A percentile compares a stretch with the other conserved stretches of the same genome.
These are phyloP conservation scores for Trichoderma sp. DNA, from an alignment of 2,329 filamentous ascomycete genomes.

Conservation along the genomic window DNA sequence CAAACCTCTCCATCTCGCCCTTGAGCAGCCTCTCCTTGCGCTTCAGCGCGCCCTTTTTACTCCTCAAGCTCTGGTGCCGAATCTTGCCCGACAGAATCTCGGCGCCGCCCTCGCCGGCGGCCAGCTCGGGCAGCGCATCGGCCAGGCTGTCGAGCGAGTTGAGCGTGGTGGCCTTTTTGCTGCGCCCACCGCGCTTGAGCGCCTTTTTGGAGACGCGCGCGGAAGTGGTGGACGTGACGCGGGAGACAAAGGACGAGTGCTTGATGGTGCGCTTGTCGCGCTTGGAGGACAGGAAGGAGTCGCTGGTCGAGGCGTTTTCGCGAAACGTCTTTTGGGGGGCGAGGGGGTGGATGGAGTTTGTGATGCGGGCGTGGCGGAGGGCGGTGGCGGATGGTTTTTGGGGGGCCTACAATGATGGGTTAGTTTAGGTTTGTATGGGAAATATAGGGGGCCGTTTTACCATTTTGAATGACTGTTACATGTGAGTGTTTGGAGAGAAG, in stretches of 20 bases:
- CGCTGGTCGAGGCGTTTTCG: constrained; percentile 51
- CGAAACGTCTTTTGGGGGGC: constrained; percentile 56
- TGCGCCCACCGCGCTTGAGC: constrained; percentile 28
- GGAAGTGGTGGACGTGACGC: constrained; percentile 63
- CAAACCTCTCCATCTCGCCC: constrained; percentile 82
- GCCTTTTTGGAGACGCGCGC: constrained; percentile 31
- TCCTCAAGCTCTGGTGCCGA: constrained; percentile 72
- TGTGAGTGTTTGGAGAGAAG: neutral
- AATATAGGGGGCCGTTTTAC: neutral
- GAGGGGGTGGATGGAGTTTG: constrained; percentile 51
- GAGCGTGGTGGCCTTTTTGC: constrained; percentile 71
- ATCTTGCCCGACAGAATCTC: constrained; percentile 59
- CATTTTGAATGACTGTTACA: constrained; percentile 14
- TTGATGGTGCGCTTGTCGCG: constrained; percentile 82
- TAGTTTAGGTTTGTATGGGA: accelerated
- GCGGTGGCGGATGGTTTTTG: constrained; percentile 60
- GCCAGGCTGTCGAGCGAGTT: constrained; percentile 74
- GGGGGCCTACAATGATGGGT: constrained; percentile 33
- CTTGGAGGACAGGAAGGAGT: constrained; percentile 71
- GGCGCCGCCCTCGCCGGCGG: constrained; percentile 49
- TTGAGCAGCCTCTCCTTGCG: constrained; percentile 77
- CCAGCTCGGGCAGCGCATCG: constrained; percentile 72
- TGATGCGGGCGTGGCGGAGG: constrained; percentile 55
- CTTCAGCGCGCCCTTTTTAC: constrained; percentile 77
- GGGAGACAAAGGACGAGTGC: constrained; percentile 75